Evolutionary conservation across 2,329 filamentous ascomycete species (phyloP), one percentile per base, ranked within the genome.

Genomic region (Fusarium chaquense): DNA sequence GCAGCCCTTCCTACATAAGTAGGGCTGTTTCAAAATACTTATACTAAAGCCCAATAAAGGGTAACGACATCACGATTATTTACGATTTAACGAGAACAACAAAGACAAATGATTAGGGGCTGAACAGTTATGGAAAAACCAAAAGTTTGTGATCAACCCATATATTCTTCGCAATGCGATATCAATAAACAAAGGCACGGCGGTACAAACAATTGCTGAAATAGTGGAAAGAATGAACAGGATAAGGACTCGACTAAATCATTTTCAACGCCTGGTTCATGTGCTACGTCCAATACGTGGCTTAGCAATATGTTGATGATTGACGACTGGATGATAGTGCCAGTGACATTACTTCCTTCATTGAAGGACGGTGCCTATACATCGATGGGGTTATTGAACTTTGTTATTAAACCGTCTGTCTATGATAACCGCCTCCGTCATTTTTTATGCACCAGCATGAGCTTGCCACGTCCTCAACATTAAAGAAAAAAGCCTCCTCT

Each of bases 71-170:
- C 47, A 62, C 58, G 57, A 72, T 41, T 61, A 47, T 56, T 71
- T 22, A 75, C 47, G 73, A 75, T 67, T 33, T 67, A 62, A 75
- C 38, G 73, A 75, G 49, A 62, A 35, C 35, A 65, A 40, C 41
- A 60, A 46, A 38, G 54, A 51, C 53, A 52, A 15, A 59, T 35
- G 67, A 44, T 46, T 40, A 44, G 24, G 53, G 44, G 32, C 30
- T 43, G 41, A 30, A 56, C 35, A 70, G 59, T 56, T 40, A 56
- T 41, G 28, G 45, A 60, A 51, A 44, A 51, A 18, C 22, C 47
- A 65, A 63, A 71, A 68, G 51, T 65, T 68, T 59, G 66, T 60
- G 38, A 68, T 50, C 20, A 40, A 40, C 11, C 26, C n/a, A 41
- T 53, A 40, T 52, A 33, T 53, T 67, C 32, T 58, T 58, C 24